These are phyloP conservation scores for Hortaea werneckii DNA, from an alignment of 2,329 filamentous ascomycete genomes.

Conservation along the genomic window DNA sequence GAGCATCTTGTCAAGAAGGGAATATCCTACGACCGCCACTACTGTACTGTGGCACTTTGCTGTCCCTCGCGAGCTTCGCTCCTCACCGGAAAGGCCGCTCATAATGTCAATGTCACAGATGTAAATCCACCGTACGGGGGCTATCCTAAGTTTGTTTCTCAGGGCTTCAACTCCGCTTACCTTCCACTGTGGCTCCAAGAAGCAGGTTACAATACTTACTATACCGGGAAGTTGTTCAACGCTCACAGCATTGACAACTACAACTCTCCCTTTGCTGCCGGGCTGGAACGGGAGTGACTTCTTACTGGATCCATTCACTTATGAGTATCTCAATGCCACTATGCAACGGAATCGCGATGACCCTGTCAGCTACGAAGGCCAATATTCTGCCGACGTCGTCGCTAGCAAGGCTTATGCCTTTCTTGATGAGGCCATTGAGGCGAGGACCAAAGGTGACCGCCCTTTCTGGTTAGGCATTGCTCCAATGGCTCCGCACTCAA, in stretches of 20 bases:
- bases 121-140: constrained; percentile 47
- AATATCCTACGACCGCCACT: constrained; percentile 52
- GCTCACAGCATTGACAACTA: constrained; percentile 50
- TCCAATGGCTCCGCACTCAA: constrained; percentile 22
- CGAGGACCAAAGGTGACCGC: constrained; percentile 16
- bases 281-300: constrained; percentile 48
- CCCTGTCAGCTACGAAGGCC: constrained; percentile 45
- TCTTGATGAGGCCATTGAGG: constrained; percentile 31
- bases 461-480: constrained; percentile 24
- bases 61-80: constrained; percentile 58
- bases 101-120: constrained; percentile 62
- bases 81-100: constrained; percentile 55
- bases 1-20: constrained; percentile 49
- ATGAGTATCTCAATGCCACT: constrained; percentile 56
- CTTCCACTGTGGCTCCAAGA: constrained; percentile 62
- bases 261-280: constrained; percentile 45
- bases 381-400: constrained; percentile 51
- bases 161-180: constrained; percentile 57
- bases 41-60: constrained; percentile 56
- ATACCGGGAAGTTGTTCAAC: constrained; percentile 65
- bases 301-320: constrained; percentile 53
- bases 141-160: constrained; percentile 55
- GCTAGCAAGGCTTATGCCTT: constrained; percentile 50
- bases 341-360: constrained; percentile 40
- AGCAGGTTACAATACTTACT: constrained; percentile 61